Evolutionary conservation across 768 basidiomycete genomes (phyloP).

Genomic region (Kwoniella heveanensis): DNA sequence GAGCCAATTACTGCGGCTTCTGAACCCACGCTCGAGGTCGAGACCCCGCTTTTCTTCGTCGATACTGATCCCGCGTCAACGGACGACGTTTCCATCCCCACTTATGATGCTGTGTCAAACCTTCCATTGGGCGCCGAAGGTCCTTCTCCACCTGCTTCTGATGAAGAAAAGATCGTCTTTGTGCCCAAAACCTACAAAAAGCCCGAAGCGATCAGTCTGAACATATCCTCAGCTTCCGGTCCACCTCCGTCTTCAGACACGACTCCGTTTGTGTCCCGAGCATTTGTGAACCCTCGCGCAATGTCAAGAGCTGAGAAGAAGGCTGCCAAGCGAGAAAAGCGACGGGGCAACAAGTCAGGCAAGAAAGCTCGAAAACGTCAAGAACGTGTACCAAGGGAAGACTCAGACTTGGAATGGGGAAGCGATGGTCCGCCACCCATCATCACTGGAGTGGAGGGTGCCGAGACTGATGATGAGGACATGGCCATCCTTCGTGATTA

Average conservation of each 20-base stretch:
- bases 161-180: conserved; percentile 53
- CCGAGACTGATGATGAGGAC: conserved; percentile 20
- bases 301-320: conserved; percentile 34
- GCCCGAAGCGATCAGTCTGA: conserved; percentile 45
- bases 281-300: conserved; percentile 30
- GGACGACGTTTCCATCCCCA: conserved; percentile 7
- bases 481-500: conserved; percentile 46
- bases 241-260: background rate
- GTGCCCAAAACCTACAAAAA: conserved; percentile 39
- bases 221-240: conserved; percentile 10
- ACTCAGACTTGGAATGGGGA: conserved; percentile 56
- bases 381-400: conserved; percentile 30
- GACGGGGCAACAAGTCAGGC: conserved; percentile 15
- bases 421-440: conserved; percentile 48
- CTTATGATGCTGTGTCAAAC: conserved; percentile 24
- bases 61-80: conserved; percentile 30
- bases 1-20: background rate
- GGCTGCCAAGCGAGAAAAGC: conserved; percentile 39
- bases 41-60: conserved; percentile 39
- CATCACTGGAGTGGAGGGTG: conserved; percentile 25
- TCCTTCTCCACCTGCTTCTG: conserved; percentile 11
- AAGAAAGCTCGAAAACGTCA: conserved; percentile 22
- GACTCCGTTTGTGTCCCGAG: background rate
- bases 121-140: conserved; percentile 14
- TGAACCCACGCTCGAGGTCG: background rate